Percentiles rank a stretch among this genome's conserved stretches.
phyloP scores from a whole-genome alignment of 2,329 filamentous ascomycete species.

The Epichloe festucae region DNA sequence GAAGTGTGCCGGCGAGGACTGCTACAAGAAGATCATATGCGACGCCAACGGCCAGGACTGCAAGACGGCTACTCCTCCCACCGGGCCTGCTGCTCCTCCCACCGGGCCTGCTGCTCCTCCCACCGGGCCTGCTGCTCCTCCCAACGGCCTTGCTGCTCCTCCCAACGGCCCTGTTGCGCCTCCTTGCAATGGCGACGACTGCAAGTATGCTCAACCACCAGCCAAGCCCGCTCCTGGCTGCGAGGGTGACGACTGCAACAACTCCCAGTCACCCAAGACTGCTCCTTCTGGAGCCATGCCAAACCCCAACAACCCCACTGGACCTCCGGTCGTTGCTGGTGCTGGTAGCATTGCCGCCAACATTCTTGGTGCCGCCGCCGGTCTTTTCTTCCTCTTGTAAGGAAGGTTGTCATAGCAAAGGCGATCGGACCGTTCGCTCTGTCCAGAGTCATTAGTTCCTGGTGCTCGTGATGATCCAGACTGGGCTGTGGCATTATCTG shows the following conservation, averaged over 20 bases:
- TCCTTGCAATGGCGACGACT: constrained; percentile 4
- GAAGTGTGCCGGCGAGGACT: constrained; percentile 17
- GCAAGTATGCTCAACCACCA: neutral
- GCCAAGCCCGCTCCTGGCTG: neutral
- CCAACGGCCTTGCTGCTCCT: neutral
- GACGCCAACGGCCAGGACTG: constrained; percentile 10
- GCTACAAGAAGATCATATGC: constrained; percentile 18
- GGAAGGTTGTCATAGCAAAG: neutral
- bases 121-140: neutral
- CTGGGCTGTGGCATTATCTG: neutral
- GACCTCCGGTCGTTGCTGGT: constrained; percentile 8
- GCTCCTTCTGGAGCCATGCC: neutral
- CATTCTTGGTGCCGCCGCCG: constrained; percentile 12
- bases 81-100: constrained; percentile 1
- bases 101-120: neutral
- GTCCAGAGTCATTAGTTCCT: neutral
- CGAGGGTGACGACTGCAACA: neutral
- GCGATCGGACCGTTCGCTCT: neutral
- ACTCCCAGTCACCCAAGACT: neutral
- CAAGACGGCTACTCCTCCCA: constrained; percentile 6
- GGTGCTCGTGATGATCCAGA: neutral
- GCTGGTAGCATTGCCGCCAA: constrained; percentile 9
- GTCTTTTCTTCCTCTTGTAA: constrained; percentile 13
- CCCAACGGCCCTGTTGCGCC: neutral
- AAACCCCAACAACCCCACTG: neutral